phyloP scores from a whole-genome alignment of 306 rosid species.

The Prunus campanulata region DNA sequence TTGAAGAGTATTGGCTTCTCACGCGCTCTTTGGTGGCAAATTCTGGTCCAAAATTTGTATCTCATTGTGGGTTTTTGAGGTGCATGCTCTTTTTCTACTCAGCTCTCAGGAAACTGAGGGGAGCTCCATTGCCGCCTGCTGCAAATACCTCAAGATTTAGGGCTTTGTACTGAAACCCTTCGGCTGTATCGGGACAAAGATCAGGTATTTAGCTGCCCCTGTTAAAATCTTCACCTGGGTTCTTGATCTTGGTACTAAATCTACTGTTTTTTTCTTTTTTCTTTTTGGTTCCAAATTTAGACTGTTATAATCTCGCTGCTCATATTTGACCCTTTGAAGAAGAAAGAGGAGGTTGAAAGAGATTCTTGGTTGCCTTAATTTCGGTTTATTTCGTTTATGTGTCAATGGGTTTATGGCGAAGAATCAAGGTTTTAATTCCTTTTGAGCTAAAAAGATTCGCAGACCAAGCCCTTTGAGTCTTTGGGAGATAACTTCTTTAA shows the following conservation, averaged over 20 bases:
- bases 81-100: constrained; percentile 12
- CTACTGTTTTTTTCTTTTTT: constrained; percentile 8
- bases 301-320: neutral
- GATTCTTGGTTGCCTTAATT: constrained; percentile 14
- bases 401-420: constrained; percentile 17
- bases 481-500: constrained; percentile 34
- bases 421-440: constrained; percentile 31
- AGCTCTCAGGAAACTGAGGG: neutral
- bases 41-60: constrained; percentile 22
- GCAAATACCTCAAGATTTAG: constrained; percentile 11
- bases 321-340: constrained; percentile 30
- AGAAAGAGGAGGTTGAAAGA: constrained; percentile 7
- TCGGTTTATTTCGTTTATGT: constrained; percentile 11
- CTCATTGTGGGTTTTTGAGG: constrained; percentile 35
- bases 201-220: constrained; percentile 55
- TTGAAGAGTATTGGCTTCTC: constrained; percentile 46
- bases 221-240: constrained; percentile 22
- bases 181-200: neutral
- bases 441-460: constrained; percentile 42
- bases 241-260: constrained; percentile 42
- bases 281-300: neutral
- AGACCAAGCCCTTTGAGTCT: constrained; percentile 13
- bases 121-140: neutral
- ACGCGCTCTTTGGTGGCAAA: constrained; percentile 31
- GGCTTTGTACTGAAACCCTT: constrained; percentile 16